phyloP scores from a whole-genome alignment of 2,329 filamentous ascomycete genomes.

The Colletotrichum musicola region DNA sequence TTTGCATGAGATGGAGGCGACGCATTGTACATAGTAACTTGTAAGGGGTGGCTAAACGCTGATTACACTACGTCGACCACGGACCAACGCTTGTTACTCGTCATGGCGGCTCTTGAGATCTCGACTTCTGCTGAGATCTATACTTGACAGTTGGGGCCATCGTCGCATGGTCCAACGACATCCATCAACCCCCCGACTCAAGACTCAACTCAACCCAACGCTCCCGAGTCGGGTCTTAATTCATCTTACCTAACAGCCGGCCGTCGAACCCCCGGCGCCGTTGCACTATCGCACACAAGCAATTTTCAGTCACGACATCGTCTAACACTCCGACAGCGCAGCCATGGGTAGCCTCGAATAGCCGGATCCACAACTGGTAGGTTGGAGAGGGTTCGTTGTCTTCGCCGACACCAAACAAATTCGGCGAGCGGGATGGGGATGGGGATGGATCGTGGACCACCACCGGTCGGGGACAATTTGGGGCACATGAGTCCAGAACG shows the following conservation, averaged over 20 bases:
- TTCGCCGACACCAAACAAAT: too few relatives aligned
- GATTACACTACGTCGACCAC: neutral
- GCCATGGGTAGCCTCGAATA: constrained; percentile 20
- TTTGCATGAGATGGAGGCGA: constrained; percentile 14
- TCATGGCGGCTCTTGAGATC: constrained; percentile 18
- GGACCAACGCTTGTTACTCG: constrained; percentile 21
- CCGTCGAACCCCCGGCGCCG: neutral
- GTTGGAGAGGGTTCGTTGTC: neutral
- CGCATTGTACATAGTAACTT: neutral
- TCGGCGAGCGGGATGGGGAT: neutral
- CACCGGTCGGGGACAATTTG: neutral
- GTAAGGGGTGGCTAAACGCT: too few relatives aligned
- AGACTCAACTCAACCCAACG: neutral
- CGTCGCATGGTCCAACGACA: constrained; percentile 15
- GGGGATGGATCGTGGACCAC: constrained; percentile 11
- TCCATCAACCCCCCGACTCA: neutral
- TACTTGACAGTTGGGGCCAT: neutral
- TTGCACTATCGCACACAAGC: neutral
- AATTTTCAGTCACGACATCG: neutral
- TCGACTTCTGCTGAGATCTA: constrained; percentile 21
- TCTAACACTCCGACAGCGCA: neutral
- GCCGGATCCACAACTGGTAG: neutral
- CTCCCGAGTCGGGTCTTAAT: neutral
- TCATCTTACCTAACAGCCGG: neutral
- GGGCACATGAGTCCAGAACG: constrained; percentile 14